Conservation (phyloP, 768 basidiomycete species). For the Boletus speciosus region DNA sequence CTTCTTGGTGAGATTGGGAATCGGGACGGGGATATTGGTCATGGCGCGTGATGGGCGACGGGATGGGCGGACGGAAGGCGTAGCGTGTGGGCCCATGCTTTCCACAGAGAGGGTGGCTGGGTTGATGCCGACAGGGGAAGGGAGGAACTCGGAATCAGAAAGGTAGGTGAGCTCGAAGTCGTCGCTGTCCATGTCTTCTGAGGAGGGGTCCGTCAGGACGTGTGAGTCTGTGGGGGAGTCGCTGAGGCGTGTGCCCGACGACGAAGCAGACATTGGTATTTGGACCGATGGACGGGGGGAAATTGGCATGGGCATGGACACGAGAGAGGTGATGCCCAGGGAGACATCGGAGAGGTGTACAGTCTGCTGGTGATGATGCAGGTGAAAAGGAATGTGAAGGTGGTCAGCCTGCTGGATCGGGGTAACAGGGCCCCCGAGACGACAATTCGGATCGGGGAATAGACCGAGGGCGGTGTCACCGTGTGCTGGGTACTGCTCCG, state of each 20-base stretch:
- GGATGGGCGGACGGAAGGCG: conserved; percentile 11
- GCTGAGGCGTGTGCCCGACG: neutral
- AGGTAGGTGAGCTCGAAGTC: conserved; percentile 15
- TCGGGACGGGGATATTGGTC: conserved; percentile 39
- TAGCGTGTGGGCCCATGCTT: neutral
- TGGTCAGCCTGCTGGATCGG: neutral
- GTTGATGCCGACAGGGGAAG: conserved; percentile 8
- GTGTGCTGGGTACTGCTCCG: neutral
- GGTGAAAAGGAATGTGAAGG: neutral
- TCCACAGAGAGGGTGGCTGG: conserved; percentile 8
- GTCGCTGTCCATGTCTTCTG: conserved; percentile 19
- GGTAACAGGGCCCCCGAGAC: conserved; percentile 1
- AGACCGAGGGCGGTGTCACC: conserved; percentile 1
- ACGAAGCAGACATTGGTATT: conserved; percentile 4
- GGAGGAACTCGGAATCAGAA: conserved; percentile 25
- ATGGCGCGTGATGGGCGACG: conserved; percentile 23
- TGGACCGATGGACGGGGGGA: neutral
- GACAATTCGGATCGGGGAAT: conserved; percentile 8
- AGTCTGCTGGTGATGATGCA: conserved; percentile 13
- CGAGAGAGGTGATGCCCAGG: neutral
- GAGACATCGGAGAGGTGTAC: conserved; percentile 25
- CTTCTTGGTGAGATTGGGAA: conserved; percentile 50
- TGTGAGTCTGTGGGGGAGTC: conserved; percentile 2
- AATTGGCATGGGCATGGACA: neutral
- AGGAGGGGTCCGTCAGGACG: conserved; percentile 1